phyloP scores from a whole-genome alignment of 2,329 filamentous ascomycete species.

The Pleoardoris graminearum region DNA sequence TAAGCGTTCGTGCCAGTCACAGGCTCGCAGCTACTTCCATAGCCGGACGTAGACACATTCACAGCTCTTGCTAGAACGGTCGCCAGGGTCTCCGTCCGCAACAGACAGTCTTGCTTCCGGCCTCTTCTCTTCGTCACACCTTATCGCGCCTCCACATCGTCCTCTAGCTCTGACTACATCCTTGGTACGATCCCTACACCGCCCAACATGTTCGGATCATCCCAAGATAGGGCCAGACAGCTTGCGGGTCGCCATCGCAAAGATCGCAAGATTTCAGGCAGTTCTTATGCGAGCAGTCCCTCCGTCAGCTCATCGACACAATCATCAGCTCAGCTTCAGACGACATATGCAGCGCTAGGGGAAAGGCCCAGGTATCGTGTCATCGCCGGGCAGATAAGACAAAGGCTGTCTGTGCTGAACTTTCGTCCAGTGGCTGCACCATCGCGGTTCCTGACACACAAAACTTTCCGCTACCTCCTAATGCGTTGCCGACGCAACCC shows the following conservation, averaged over 20 bases:
- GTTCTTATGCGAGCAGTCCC: constrained; percentile 21
- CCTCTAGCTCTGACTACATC: constrained; percentile 9
- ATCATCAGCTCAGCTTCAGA: constrained; percentile 6
- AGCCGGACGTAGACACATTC: background rate
- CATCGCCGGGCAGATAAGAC: no score
- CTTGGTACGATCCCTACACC: constrained; percentile 9
- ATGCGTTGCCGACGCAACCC: background rate
- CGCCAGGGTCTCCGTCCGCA: background rate
- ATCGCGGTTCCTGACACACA: background rate
- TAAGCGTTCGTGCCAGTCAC: background rate
- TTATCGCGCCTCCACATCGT: constrained; percentile 4
- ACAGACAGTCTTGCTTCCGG: background rate
- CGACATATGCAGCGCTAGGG: background rate
- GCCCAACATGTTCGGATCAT: constrained; percentile 37
- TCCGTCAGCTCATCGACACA: constrained; percentile 18
- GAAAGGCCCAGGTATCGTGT: background rate
- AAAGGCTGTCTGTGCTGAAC: background rate
- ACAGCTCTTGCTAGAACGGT: background rate
- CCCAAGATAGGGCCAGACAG: constrained; percentile 40
- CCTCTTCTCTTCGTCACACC: background rate
- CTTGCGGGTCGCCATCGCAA: constrained; percentile 38
- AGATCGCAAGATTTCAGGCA: constrained; percentile 27
- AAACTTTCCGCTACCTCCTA: background rate
- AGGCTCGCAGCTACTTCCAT: constrained; percentile 6
- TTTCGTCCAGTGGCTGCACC: background rate